These are phyloP conservation scores for Atalantia buxifolia DNA, from an alignment of 345 rosid species.

Conservation along the genomic window DNA sequence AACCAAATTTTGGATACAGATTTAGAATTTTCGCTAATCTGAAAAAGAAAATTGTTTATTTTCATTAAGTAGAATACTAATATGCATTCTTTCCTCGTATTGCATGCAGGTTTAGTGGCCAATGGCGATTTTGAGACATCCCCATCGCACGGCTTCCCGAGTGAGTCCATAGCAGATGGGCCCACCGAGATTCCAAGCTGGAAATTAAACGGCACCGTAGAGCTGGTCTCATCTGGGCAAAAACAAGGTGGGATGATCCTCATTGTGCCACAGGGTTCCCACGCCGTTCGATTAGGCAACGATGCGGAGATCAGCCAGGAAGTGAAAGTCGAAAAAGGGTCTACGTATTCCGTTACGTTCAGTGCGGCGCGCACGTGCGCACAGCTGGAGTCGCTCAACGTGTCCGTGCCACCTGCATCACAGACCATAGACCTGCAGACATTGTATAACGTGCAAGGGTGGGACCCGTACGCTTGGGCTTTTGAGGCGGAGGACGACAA, in stretches of 20 bases:
- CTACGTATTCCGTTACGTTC: slow-evolving; percentile 76
- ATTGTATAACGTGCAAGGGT: slow-evolving; percentile 85
- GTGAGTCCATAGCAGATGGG: slow-evolving; percentile 48
- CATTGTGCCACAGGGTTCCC: slow-evolving; percentile 79
- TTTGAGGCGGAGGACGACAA: slow-evolving; percentile 74
- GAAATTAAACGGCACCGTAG: slow-evolving; percentile 68
- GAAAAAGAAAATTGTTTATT: too few species aligned
- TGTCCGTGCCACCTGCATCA: slow-evolving; percentile 75
- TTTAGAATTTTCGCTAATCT: too few species aligned
- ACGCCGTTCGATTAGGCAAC: slow-evolving; percentile 84
- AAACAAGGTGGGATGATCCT: slow-evolving; percentile 99
- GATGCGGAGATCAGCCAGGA: slow-evolving; percentile 96
- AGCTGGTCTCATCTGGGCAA: slow-evolving; percentile 76
- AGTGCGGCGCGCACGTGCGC: slow-evolving; percentile 99
- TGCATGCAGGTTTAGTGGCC: slow-evolving; percentile 48
- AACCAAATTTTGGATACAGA: too few species aligned
- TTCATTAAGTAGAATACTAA: too few species aligned
- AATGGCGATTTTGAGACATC: slow-evolving; percentile 84
- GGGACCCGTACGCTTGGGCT: slow-evolving; percentile 97
- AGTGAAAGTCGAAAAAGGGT: slow-evolving; percentile 78
- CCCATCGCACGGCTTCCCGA: slow-evolving; percentile 66
- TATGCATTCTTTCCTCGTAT: not conserved
- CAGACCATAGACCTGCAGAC: slow-evolving; percentile 89
- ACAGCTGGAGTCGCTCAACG: slow-evolving; percentile 86
- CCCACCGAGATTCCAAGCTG: slow-evolving; percentile 64